Base-by-base conservation (phyloP, 2,329 filamentous ascomycete genomes). In the Spiromastix sp. region DNA sequence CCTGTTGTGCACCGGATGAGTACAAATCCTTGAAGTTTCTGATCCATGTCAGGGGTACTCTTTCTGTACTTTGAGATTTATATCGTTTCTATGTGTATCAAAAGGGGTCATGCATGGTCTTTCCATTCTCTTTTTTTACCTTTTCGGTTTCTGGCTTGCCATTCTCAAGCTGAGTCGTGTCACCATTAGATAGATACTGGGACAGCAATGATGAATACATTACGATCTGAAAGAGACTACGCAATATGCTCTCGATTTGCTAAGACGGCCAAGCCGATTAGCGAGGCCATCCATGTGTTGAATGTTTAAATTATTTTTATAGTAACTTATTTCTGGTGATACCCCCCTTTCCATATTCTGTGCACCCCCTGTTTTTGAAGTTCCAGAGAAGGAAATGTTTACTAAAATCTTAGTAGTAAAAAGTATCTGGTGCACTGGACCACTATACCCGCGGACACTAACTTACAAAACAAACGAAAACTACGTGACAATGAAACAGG, bases 1-100 rank as follows among this genome's bases (percentile, higher is more conserved):
- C 81, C 86, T 8, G 77, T 80, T 31, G 73, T 82, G 36, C 75
- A 81, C 61, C 67, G 78, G 36, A 60, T 78, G 51, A 71, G 67
- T 43, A 63, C 59, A 19, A 62, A 62, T 25, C 37, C 39, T 21
- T 36, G 17, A 34, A 7, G 8, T 28, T 26, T n/a, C 25, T 32
- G 19, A 13, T 13, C n/a, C n/a, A n/a, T n/a, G n/a, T n/a, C n/a
- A n/a, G n/a, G n/a, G n/a, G n/a, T n/a, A n/a, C 12, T 37, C 24
- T 17, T 16, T 20, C 19, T 11, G 13, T 21, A 4, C 22, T 18
- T 20, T 9, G 11, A 15, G 4, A 12, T 21, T 5, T 22, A 15
- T 16, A 13, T n/a, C 8, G 20, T 30, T 18, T 30, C 7, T 18
- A 13, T 16, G n/a, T 31, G 9, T 16, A 10, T n/a, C 13, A 9